Base-by-base conservation (phyloP, 805 yeast species). In the Danielia reshetovae region DNA sequence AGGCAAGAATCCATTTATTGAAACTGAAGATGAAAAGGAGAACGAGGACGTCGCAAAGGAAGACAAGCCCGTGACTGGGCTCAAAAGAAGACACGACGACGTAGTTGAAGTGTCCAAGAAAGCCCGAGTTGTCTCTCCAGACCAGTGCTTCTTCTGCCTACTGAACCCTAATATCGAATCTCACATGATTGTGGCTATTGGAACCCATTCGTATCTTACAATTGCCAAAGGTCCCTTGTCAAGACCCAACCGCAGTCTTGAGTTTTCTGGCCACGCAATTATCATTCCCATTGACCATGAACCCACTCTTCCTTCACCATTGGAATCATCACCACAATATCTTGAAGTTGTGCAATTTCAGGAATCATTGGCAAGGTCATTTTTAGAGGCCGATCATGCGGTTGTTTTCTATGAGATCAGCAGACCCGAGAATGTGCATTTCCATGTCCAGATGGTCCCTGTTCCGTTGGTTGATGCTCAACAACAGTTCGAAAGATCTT, bases 191-290 rank as follows among this genome's bases (percentile, higher is more conserved):
- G 70, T 87, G 1, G 75, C 93, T 0, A 81, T 89, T 34, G 90
- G 85, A 0, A 70, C 72, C 9, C 63, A 66, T 29, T 60, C 77
- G 0, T 88, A 87, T 53, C 32, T 88, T 38, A 81, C 96, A 0
- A 68, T 80, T 11, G 94, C 95, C 0, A 87, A 84, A 51, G 97
- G 97, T 0, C 96, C 97, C 0, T 58, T 88, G 13, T 75, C 85
- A 2, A 58, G 70, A 18, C 75, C 81, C 1, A 58, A 54, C 8
- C 62, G 63, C 10, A 59, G 61, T 3, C 57, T 72, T 3, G 60
- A 71, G 51, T 79, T 85, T 49, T 75, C 94, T 0, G 96, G 94
- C 0, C 96, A 88, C 62, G 85, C 85, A 15, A 64, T 88, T 27
- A 69, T 89, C 7, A 76, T 87, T 9, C 94, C 96, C 0, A 74